These are phyloP conservation scores for Alnus rubra DNA, from an alignment of 306 rosid species.

Conservation along the genomic window DNA sequence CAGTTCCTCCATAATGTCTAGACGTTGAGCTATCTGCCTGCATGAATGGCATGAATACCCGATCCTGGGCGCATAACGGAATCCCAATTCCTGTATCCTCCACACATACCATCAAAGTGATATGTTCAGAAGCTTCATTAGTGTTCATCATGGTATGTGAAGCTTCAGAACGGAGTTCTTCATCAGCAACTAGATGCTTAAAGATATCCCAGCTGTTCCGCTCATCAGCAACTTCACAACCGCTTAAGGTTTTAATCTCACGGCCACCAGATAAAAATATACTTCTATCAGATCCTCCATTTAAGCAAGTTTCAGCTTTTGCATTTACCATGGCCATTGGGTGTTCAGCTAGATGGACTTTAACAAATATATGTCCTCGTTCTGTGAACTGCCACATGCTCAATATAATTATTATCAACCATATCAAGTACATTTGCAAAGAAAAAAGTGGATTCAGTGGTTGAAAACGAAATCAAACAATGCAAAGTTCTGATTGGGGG, in stretches of 20 bases:
- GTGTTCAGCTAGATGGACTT: constrained; percentile 74
- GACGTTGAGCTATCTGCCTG: constrained; percentile 99
- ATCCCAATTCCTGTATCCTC: constrained; percentile 98
- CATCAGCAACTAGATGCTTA: constrained; percentile 64
- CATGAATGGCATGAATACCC: constrained; percentile 92
- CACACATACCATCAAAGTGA: constrained; percentile 77
- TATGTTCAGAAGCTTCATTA: constrained; percentile 55
- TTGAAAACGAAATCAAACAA: constrained; percentile 8
- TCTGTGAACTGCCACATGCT: constrained; percentile 82
- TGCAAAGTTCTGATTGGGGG: neutral
- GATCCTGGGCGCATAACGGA: constrained; percentile 79
- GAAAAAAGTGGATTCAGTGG: neutral
- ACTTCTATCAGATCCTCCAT: constrained; percentile 61
- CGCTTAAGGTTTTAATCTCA: constrained; percentile 76
- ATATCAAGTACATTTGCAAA: constrained; percentile 18
- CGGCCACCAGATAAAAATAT: constrained; percentile 41
- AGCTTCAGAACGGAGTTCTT: constrained; percentile 54
- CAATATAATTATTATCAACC: constrained; percentile 25
- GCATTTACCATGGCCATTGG: constrained; percentile 44
- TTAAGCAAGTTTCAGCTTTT: constrained; percentile 47
- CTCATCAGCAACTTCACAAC: constrained; percentile 88
- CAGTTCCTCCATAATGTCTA: constrained; percentile 94
- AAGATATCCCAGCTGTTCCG: constrained; percentile 83
- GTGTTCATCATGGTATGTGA: constrained; percentile 33
- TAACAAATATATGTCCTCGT: constrained; percentile 89